These are phyloP conservation scores for Nemania sp. DNA, from an alignment of 2,329 filamentous ascomycete genomes.

Conservation along the genomic window DNA sequence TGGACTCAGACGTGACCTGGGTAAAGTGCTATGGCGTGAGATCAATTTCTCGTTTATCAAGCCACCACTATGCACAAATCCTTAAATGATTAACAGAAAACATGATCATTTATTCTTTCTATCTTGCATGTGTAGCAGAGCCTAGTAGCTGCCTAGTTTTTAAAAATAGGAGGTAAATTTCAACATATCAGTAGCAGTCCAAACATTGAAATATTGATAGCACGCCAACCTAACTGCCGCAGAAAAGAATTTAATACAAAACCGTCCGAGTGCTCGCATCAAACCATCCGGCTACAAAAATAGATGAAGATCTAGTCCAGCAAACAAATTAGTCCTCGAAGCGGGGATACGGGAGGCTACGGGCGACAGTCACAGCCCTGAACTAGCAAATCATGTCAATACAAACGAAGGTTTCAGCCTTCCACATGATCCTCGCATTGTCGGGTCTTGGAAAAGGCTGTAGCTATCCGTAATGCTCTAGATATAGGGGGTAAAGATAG, in stretches of 20 bases:
- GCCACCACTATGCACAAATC: slow-evolving; percentile 21
- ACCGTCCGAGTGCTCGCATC: too few species aligned
- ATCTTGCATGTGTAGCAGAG: too few species aligned
- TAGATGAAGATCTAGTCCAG: neutral
- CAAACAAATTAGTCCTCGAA: slow-evolving; percentile 3
- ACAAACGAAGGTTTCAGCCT: slow-evolving; percentile 9
- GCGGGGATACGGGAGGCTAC: neutral
- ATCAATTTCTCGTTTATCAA: slow-evolving; percentile 11
- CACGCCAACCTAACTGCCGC: too few species aligned
- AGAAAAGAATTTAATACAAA: too few species aligned
- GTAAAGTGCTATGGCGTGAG: slow-evolving; percentile 13
- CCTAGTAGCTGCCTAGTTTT: too few species aligned
- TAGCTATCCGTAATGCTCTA: slow-evolving; percentile 18
- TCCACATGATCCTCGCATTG: slow-evolving; percentile 13
- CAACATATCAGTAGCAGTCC: too few species aligned
- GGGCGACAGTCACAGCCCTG: too few species aligned
- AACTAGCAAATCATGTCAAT: too few species aligned
- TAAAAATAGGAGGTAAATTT: too few species aligned
- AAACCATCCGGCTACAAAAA: too few species aligned
- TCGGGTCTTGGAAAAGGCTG: slow-evolving; percentile 12
- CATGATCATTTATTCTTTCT: neutral
- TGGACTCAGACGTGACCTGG: slow-evolving; percentile 22
- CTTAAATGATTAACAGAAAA: neutral
- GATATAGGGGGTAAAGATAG: neutral
- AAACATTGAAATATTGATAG: too few species aligned